Evolutionary conservation across 768 basidiomycete genomes (phyloP), one percentile per base, ranked within the genome.

Genomic region (Auriscalpium microsporum): DNA sequence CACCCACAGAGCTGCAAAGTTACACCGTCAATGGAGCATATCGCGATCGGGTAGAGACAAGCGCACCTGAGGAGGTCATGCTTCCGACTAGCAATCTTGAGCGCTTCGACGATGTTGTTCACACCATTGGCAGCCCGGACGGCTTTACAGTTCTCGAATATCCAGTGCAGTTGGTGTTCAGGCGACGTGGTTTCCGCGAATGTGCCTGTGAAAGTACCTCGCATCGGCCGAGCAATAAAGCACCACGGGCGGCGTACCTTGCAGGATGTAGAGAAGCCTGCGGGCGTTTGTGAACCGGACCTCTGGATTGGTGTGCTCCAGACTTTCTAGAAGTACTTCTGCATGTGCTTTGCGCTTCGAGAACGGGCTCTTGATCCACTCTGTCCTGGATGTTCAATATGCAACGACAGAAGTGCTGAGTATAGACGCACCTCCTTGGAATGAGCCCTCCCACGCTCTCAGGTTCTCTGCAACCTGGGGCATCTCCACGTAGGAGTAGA

Each of bases 401-500:
- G 42, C 59, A 52, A 54, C 38, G 33, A 17, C 56, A 42, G 51
- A 38, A 47, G 35, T 21, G 21, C 17, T 44, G 34, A 50, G 48
- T 44, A 36, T 53, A 48, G 37, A 69, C 81, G 63, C 64, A 88
- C 92, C 88, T 70, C 82, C 82, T 34, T 77, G 71, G 67, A 88
- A 94, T 45, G 87, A 90, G 40, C 85, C 85, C 64, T 87, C 81
- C 88, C 92, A 96, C 46, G 90, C 87, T 65, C 84, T 86, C 59
- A 90, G 74, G 67, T 92, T 91, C 74, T 91, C 89, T 2, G 82
- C 83, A 19, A 93, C 86, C 67, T 94, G 90, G 0, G 88, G 82
- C 81, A 93, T 90, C 74, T 97, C 95, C 58, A 92, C 84, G 71
- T 96, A 99, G 19, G 92, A 91, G 70, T 95, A 98, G 72, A 98